These are phyloP conservation scores for Marvania coccoides DNA, from an alignment of 139 green algal genomes.

Conservation along the genomic window DNA sequence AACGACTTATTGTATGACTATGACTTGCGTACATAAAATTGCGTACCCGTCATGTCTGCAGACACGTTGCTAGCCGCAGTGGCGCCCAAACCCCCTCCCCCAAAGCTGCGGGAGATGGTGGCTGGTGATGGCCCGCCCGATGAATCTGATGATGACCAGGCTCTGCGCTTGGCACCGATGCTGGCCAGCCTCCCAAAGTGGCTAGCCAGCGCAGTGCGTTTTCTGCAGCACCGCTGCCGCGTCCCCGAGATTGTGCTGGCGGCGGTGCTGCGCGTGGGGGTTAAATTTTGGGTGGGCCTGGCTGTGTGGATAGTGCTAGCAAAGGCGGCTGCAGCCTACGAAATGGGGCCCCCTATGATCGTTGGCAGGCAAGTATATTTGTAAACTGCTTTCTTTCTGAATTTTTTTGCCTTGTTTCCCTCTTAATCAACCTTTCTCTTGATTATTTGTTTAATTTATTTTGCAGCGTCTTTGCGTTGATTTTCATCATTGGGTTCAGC, in stretches of 20 bases:
- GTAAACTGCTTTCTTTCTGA: background rate
- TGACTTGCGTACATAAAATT: background rate
- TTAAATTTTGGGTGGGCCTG: slow-evolving; percentile 20
- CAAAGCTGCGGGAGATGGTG: background rate
- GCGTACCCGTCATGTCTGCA: background rate
- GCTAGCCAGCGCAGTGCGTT: background rate
- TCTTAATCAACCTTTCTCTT: slow-evolving; percentile 13
- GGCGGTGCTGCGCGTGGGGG: slow-evolving; percentile 4
- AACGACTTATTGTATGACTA: background rate
- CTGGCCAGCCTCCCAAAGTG: background rate
- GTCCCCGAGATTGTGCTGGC: slow-evolving; percentile 29
- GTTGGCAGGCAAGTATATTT: background rate
- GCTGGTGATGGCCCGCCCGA: background rate
- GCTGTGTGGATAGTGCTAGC: slow-evolving; percentile 22
- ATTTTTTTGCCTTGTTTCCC: background rate
- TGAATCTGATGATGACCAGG: background rate
- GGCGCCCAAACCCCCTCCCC: background rate
- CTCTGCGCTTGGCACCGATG: slow-evolving; percentile 5
- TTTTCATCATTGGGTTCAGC: slow-evolving; percentile 40
- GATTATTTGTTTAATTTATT: too few species aligned
- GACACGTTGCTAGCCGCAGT: slow-evolving; percentile 11
- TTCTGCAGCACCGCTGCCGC: slow-evolving; percentile 1
- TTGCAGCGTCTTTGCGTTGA: slow-evolving; percentile 33
- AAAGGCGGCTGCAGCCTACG: slow-evolving; percentile 9
- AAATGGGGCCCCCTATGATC: slow-evolving; percentile 23